Percentiles rank a stretch among this genome's conserved stretches.
These are phyloP conservation scores for Alternaria burnsii DNA, from an alignment of 2,329 filamentous ascomycete genomes.

Conservation along the genomic window DNA sequence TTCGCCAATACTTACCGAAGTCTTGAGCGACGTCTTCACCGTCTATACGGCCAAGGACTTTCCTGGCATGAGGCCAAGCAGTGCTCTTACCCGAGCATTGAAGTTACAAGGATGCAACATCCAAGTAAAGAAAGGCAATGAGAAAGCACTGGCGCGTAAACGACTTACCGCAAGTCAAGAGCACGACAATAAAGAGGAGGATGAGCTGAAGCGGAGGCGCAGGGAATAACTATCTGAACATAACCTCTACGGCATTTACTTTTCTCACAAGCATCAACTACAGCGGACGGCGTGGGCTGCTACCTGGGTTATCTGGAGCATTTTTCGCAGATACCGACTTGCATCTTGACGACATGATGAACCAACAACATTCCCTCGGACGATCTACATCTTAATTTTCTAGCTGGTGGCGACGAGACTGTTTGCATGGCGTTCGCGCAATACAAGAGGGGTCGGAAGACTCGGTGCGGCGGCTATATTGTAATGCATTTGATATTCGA, in stretches of 20 bases:
- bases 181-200: slow-evolving; percentile 52
- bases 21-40: slow-evolving; percentile 75
- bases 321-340: slow-evolving; percentile 42
- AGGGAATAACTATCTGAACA: slow-evolving; percentile 38
- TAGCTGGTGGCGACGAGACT: slow-evolving; percentile 17
- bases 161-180: slow-evolving; percentile 50
- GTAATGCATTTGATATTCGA: slow-evolving; percentile 41
- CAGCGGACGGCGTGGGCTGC: slow-evolving; percentile 36
- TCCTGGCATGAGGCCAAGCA: slow-evolving; percentile 82
- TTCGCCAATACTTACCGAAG: slow-evolving; percentile 59
- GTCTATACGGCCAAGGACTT: slow-evolving; percentile 89
- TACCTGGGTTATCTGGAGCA: slow-evolving; percentile 45
- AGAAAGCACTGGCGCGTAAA: slow-evolving; percentile 62
- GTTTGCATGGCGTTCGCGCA: slow-evolving; percentile 14
- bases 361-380: slow-evolving; percentile 27
- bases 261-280: slow-evolving; percentile 29
- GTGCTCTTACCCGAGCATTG: slow-evolving; percentile 74
- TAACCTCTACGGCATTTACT: background rate
- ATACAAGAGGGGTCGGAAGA: slow-evolving; percentile 5
- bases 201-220: slow-evolving; percentile 49
- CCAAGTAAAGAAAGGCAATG: slow-evolving; percentile 86
- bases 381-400: slow-evolving; percentile 26
- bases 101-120: slow-evolving; percentile 85
- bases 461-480: slow-evolving; percentile 24
- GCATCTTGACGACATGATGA: slow-evolving; percentile 48